Evolutionary conservation across 148 eudicot genomes (phyloP).

Genomic region (Vaccinium macrocarpon): DNA sequence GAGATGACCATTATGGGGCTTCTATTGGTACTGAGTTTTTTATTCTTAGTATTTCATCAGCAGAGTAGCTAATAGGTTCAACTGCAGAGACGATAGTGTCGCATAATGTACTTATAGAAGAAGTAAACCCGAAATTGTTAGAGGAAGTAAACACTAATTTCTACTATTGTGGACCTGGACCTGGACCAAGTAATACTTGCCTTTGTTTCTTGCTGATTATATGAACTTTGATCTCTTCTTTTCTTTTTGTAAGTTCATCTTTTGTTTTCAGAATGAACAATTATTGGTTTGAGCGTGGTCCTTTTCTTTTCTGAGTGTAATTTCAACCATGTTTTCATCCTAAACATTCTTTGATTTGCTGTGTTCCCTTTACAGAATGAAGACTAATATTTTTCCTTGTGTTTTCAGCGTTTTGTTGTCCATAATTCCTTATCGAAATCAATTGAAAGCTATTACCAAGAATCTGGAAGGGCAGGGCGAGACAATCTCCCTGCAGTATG

Average conservation of each 20-base stretch:
- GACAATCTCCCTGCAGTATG: constrained; percentile 82
- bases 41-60: not conserved
- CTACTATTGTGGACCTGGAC: not conserved
- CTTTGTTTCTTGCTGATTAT: not conserved
- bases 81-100: not conserved
- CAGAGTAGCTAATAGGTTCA: not conserved
- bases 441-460: constrained; percentile 97
- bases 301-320: not conserved
- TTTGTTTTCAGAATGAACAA: not conserved
- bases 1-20: not conserved
- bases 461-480: constrained; percentile 98
- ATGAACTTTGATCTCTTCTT: not conserved
- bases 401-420: constrained; percentile 84
- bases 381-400: not conserved
- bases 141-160: not conserved
- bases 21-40: not conserved
- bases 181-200: no score
- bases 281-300: not conserved
- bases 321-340: not conserved
- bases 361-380: not conserved
- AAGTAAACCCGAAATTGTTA: not conserved
- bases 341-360: not conserved
- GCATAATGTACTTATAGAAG: not conserved
- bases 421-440: constrained; percentile 99
- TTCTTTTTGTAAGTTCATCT: not conserved